Evolutionary conservation across 495 filamentous ascomycete genomes (phyloP).

Genomic region (Aeminium ludgeri): DNA sequence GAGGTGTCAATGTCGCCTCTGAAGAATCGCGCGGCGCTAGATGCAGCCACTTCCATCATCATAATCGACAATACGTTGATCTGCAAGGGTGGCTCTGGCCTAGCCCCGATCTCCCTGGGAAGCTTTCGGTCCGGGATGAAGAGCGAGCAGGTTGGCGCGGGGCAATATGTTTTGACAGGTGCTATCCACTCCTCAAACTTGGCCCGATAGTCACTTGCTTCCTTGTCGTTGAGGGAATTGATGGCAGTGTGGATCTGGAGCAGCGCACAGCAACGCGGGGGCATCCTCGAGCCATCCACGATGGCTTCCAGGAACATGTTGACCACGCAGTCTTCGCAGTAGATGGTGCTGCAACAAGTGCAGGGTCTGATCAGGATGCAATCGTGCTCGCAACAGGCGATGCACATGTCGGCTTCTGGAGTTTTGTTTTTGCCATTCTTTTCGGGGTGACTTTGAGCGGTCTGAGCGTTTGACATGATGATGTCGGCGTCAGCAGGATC

Average conservation of each 20-base stretch:
- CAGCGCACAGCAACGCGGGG: conserved; percentile 19
- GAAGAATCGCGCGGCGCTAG: conserved; percentile 6
- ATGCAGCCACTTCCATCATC: no score
- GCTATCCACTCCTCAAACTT: conserved; percentile 24
- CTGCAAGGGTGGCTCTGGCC: no score
- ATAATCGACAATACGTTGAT: no score
- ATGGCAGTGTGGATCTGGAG: conserved; percentile 17
- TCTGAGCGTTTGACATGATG: no score
- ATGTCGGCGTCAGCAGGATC: no score
- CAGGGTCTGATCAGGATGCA: conserved; percentile 13
- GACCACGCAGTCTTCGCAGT: conserved; percentile 17
- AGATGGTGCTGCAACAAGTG: conserved; percentile 13
- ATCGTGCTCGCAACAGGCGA: conserved; percentile 11
- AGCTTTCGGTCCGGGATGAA: conserved; percentile 20
- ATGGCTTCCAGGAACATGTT: conserved; percentile 19
- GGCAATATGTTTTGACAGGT: conserved; percentile 21
- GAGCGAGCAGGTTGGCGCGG: conserved; percentile 19
- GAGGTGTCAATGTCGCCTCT: background rate
- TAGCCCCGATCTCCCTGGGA: background rate
- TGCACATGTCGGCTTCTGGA: conserved; percentile 5
- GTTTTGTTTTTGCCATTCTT: no score
- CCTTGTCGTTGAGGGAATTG: conserved; percentile 10
- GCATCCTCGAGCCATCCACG: conserved; percentile 18
- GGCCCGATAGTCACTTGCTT: conserved; percentile 13
- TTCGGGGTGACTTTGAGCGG: no score